Evolutionary conservation across 192 early-diverging fungal genomes (phyloP), one percentile per base, ranked within the genome.

Genomic region (Chytriomyces hyalinus): DNA sequence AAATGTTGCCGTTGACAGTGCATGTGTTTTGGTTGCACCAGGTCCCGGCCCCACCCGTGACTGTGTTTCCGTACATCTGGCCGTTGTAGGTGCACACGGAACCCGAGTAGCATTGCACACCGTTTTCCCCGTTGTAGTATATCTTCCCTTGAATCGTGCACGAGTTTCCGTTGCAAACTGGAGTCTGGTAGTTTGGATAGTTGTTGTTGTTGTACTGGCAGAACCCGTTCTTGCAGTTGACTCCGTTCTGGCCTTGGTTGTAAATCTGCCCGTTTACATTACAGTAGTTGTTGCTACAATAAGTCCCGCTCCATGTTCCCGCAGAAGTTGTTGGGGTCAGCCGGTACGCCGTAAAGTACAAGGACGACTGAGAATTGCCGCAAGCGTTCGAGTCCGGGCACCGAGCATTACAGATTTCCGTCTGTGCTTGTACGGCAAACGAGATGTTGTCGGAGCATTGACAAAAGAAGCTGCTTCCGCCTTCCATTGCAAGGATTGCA

Each of bases 211-310:
- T 13, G 53, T 20, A 57, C 53, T 13, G 15, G 53, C 53, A 57
- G 53, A n/a, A 57, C 20, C 53, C 53, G 13, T 13, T n/a, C 13
- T 57, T 0, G 53, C 53, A 57, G 13, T 13, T n/a, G 20, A 57
- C 53, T 13, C 53, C 53, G 53, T 57, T 57, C 53, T 57, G 53
- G 20, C 53, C 53, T 20, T 13, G 13, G 53, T 20, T 20, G 53
- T 57, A 57, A 57, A 57, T 57, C 53, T 57, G 53, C 15, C 53
- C 53, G 53, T 57, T 57, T 20, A 57, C 53, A 13, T n/a, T 57
- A 20, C 53, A 57, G 53, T 57, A 57, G 53, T 2, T 57, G 3
- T 13, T n/a, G 5, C 15, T n/a, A 4, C 53, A 57, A 4, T 57
- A 57, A 20, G 53, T 57, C 15, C 53, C 53, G 3, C 20, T 13